Evolutionary conservation across 345 rosid species (phyloP), one percentile per base, ranked within the genome.

Genomic region (Arabidopsis arenosa): DNA sequence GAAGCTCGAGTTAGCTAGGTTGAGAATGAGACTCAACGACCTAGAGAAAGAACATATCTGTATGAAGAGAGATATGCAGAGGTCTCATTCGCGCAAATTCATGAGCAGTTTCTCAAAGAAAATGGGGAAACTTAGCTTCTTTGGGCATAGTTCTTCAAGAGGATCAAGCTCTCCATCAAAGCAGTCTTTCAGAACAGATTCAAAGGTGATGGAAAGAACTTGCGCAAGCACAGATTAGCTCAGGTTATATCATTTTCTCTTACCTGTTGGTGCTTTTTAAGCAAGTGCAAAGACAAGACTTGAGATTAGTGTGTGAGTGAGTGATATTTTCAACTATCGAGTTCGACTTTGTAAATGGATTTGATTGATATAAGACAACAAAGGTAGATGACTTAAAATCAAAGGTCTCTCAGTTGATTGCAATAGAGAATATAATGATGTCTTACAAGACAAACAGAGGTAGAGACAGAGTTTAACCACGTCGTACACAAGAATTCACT

Each of bases 41-140:
- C 88, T 94, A 9, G 98, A 94, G 87, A 94, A 94, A 81, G 97
- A 89, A 48, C 98, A 94, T 59, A 93, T 92, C 13, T 90, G 95
- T 68, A 94, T 94, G 98, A 94, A 89, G 83, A 92, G 95, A 79
- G 97, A 92, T 65, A 92, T 94, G 97, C 84, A 86, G 52, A 94
- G 82, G 85, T 94, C 98, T 63, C 89, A 84, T 75, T 94, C 98
- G 35, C 88, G 90, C 36, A 94, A 88, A 68, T 89, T 94, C 82
- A 82, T 89, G 89, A 88, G 84, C 62, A 86, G 95, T 45, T 92
- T 94, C 86, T 92, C 97, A 2, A 94, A 84, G 88, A 94, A 89
- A 75, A 83, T 94, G 32, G 92, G 96, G 39, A 90, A 86, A 79
- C 76, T 94, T 52, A 84, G 87, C 70, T 88, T 94, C 83, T 94